phyloP scores from a whole-genome alignment of 2,329 filamentous ascomycete genomes.

The Cordyceps cateniannulata region DNA sequence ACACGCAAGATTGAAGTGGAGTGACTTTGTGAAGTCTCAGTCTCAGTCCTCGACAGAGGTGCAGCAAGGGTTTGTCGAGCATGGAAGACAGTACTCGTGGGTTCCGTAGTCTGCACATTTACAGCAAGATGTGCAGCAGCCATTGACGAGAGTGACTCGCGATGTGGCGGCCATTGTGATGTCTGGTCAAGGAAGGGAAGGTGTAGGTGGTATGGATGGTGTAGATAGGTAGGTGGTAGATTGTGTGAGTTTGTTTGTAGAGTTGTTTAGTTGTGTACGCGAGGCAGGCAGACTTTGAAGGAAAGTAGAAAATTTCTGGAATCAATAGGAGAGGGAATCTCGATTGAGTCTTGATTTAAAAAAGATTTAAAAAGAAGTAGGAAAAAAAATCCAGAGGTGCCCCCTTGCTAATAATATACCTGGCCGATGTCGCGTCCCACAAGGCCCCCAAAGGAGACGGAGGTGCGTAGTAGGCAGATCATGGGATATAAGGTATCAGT shows the following conservation, averaged over 20 bases:
- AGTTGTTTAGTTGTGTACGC: neutral
- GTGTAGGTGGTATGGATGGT: neutral
- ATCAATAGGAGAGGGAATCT: neutral
- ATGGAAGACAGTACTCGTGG: conserved; percentile 27
- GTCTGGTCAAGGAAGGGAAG: neutral
- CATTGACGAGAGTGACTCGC: conserved; percentile 9
- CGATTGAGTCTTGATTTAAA: neutral
- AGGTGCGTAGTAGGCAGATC: conserved; percentile 1
- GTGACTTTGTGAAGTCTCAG: neutral
- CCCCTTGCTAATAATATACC: neutral
- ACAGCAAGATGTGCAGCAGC: conserved; percentile 28
- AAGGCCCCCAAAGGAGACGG: neutral
- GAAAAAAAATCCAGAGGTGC: neutral
- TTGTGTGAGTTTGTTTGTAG: neutral
- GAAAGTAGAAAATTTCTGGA: neutral
- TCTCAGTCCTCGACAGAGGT: conserved; percentile 6
- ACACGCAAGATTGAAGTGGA: neutral
- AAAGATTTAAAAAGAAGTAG: neutral
- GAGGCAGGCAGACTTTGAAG: neutral
- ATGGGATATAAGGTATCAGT: neutral
- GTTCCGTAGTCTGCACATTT: conserved; percentile 24
- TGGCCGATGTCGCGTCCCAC: conserved; percentile 5
- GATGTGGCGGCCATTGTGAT: conserved; percentile 13
- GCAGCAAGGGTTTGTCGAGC: conserved; percentile 20
- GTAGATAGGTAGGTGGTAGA: neutral